Conservation (phyloP, 352 stramenopile species). For the Phytophthora tentaculata region DNA sequence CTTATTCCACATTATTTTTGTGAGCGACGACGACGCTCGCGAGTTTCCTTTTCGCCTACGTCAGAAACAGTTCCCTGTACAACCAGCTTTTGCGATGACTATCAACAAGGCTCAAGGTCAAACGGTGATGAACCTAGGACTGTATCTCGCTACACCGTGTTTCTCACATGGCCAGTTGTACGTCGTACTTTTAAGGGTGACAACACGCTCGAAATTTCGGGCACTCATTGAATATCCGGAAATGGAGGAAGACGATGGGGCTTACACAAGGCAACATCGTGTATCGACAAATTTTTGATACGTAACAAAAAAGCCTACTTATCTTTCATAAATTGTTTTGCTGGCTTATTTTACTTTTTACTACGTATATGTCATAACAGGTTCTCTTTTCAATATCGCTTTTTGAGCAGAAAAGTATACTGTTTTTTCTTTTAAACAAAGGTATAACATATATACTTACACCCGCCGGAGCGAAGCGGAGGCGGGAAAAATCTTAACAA, state of each 20-base stretch:
- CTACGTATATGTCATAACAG: too few species aligned
- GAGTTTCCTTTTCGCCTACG: constrained; percentile 32
- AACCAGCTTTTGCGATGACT: constrained; percentile 40
- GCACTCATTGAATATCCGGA: constrained; percentile 21
- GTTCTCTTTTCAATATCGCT: too few species aligned
- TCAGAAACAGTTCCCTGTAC: constrained; percentile 33
- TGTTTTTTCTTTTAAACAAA: too few species aligned
- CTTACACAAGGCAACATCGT: constrained; percentile 24
- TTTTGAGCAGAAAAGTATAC: too few species aligned
- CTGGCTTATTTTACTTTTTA: too few species aligned
- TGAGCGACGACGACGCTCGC: constrained; percentile 5
- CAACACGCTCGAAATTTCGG: constrained; percentile 22
- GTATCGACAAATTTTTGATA: constrained; percentile 15
- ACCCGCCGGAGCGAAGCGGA: too few species aligned
- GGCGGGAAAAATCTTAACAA: too few species aligned
- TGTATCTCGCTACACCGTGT: constrained; percentile 30
- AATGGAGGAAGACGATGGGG: constrained; percentile 13
- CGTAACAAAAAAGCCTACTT: too few species aligned
- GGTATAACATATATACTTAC: too few species aligned
- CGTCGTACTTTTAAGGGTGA: background rate
- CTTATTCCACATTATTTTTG: too few species aligned
- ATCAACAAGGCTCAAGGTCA: constrained; percentile 50
- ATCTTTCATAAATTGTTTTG: too few species aligned
- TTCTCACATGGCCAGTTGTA: constrained; percentile 37
- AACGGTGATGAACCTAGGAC: constrained; percentile 35